Base-by-base conservation (phyloP, 352 stramenopile genomes). In the Aphanomyces astaci region DNA sequence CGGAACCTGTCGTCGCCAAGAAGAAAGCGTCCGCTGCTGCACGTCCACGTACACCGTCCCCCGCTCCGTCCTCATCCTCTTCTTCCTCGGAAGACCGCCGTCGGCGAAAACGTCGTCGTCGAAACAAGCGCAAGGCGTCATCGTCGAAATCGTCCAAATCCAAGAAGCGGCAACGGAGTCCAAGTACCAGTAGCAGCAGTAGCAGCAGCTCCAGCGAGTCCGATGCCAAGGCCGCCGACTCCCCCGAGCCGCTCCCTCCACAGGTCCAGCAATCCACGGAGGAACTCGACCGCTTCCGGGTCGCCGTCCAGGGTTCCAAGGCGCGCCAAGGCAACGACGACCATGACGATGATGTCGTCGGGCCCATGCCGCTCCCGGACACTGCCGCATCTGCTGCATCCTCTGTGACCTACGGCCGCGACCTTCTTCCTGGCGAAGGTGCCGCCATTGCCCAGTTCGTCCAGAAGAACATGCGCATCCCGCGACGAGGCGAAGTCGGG, bases 401-500 rank as follows among this genome's bases (percentile, higher is more conserved):
- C 53, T 79, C 73, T 19, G 72, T 89, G 53, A 80, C 95, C 54
- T 98, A 98, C 72, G 95, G 96, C 67, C 93, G 94, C 51, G 92
- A 94, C 22, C 73, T 98, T 46, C 75, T 97, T 4, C 94, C 95
- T 24, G 96, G 97, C 65, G 91, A 98, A 80, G 92, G 92, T 49
- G 89, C 84, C 32, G 96, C 96, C 46, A 98, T 99, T 68, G 96
- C 96, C 15, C 89, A 97, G 75, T 99, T 97, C 73, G 97, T 99
- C 24, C 96, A 99, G 78, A 98, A 99, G 74, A 99, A 98, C 74
- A 96, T 99, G 78, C 95, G 97, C 46, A 99, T 99, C 69, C 97
- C 97, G 24, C 90, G 97, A 56, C 90, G 97, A 80, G 96, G 97
- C 75, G 97, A 99, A 82, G 97, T 99, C 64, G 96, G 96, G 13